Percentiles rank a stretch among this genome's conserved stretches.
Conservation (phyloP, 139 green algal species). For the Coelastrella sp. region DNA sequence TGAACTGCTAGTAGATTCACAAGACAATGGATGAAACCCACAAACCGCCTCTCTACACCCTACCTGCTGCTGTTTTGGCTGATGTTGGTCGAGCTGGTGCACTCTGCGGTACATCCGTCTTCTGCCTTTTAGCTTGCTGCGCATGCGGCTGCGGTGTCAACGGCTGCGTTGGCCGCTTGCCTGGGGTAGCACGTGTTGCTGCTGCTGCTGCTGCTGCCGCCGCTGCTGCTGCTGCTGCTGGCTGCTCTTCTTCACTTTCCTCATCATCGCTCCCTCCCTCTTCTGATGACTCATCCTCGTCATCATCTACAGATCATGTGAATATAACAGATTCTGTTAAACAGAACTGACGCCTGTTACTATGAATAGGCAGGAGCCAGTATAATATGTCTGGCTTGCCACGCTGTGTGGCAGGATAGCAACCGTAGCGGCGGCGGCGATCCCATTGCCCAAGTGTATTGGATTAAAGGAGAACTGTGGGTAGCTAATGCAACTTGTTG, state of each 20-base stretch:
- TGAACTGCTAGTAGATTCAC: no score
- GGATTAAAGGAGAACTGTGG: no score
- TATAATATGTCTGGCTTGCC: no score
- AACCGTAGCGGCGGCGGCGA: no score
- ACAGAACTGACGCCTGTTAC: no score
- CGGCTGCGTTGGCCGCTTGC: conserved; percentile 27
- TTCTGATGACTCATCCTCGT: conserved; percentile 21
- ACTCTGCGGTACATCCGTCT: conserved; percentile 11
- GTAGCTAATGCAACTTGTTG: no score
- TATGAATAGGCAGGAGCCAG: no score
- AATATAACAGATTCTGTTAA: no score
- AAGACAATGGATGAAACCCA: neutral
- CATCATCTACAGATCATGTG: neutral
- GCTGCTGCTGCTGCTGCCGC: neutral
- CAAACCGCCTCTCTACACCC: neutral
- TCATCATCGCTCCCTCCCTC: neutral
- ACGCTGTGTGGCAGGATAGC: no score
- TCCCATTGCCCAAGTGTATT: no score
- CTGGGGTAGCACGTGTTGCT: neutral
- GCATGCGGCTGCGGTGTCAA: conserved; percentile 26
- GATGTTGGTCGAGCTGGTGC: conserved; percentile 1
- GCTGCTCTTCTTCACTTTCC: conserved; percentile 10
- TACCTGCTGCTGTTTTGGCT: conserved; percentile 39
- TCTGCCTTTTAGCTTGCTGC: conserved; percentile 21
- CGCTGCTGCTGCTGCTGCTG: conserved; percentile 37